Evolutionary conservation across 345 rosid genomes (phyloP), one percentile per base, ranked within the genome.

Genomic region (Populus euphratica): DNA sequence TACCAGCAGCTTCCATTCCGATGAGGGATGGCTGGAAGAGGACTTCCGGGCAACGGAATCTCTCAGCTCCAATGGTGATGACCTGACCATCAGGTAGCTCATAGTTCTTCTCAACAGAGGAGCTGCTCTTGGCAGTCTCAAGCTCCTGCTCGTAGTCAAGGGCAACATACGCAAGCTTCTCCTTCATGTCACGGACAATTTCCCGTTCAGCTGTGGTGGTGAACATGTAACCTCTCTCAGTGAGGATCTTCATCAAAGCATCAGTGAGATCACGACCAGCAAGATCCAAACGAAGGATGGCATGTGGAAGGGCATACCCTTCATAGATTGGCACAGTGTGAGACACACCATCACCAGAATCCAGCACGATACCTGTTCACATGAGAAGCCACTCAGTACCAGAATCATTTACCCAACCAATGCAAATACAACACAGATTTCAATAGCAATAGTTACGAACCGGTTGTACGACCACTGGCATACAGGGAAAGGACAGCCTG

Each of bases 111-210:
- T 88, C 91, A 2, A 88, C 85, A 21, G 91, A 84, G 36, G 89
- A 86, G 84, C 91, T 88, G 81, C 89, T 88, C 84, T 88, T 88
- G 70, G 91, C 86, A 39, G 89, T 85, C 81, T 88, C 91, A 6
- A 86, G 88, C 68, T 88, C 91, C 72, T 86, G 91, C 80, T 88
- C 91, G 5, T 82, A 88, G 78, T 88, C 91, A 3, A 88, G 86
- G 70, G 91, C 91, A 54, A 88, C 88, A n/a, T 88, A 88, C 18
- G 89, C 89, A 13, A 88, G 91, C 77, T 88, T 88, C 80, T 88
- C 96, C 88, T 92, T 92, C 88, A 91, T 88, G 89, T 91, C 96
- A 82, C 96, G 91, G 76, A 91, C 96, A 85, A 91, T 91, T 90
- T 92, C 96, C 85, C 94, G 92, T 50, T 92, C 96, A 2, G 91